Evolutionary conservation across 345 rosid species (phyloP).

Genomic region (Eucalyptus polyanthemos): DNA sequence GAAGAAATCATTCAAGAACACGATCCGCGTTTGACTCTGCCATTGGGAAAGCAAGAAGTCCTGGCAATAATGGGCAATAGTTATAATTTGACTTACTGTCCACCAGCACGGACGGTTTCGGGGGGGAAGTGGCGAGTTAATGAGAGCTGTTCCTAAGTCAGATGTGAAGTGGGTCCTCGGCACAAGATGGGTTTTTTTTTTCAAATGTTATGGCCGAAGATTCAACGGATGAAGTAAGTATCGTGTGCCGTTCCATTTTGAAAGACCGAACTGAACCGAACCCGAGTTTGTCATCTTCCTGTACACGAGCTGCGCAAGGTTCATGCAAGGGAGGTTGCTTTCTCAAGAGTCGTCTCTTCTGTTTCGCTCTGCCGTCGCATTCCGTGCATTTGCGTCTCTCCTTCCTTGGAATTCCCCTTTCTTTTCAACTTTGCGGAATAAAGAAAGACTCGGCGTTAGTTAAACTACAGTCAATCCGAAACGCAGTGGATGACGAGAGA

Average conservation of each 20-base stretch:
- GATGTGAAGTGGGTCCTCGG: background rate
- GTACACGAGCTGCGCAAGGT: background rate
- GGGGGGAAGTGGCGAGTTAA: background rate
- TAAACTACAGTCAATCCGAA: background rate
- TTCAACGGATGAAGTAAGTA: background rate
- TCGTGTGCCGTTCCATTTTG: background rate
- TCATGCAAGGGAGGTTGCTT: background rate
- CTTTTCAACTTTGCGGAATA: background rate
- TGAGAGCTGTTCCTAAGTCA: background rate
- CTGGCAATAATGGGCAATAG: background rate
- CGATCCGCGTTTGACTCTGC: background rate
- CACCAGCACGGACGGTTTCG: background rate
- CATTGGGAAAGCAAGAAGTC: background rate
- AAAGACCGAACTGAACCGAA: background rate
- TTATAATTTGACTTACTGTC: background rate
- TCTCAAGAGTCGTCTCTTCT: background rate
- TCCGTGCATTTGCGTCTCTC: background rate
- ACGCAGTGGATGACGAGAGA: background rate
- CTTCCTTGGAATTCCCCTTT: background rate
- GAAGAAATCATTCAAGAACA: background rate
- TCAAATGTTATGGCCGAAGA: background rate
- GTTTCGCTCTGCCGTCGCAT: background rate
- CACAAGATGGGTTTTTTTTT: background rate
- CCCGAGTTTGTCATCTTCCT: background rate
- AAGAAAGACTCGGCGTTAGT: background rate